Evolutionary conservation across 169 alveolate species (phyloP), one percentile per base, ranked within the genome.

Genomic region (Eimeria necatrix): DNA sequence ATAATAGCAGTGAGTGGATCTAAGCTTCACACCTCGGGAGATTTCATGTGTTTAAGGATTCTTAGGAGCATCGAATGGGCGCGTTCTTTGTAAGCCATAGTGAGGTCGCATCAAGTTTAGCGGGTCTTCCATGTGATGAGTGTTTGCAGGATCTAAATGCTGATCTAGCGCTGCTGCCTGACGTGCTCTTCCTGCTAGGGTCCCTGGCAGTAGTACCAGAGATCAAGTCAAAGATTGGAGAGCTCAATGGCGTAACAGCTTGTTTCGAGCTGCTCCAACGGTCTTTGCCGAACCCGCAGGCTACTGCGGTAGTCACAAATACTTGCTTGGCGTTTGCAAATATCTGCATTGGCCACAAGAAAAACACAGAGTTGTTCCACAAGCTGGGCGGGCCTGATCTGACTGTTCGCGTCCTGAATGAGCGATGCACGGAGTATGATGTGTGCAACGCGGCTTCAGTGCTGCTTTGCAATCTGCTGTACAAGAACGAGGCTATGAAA

Each of bases 301-400:
- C 94, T 20, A 52, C 96, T 9, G 93, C 93, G 49, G 94, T 85
- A 20, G 97, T 98, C 18, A 98, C 99, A 26, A 98, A 98, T 95
- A 96, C 97, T 46, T 98, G 99, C 91, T 96, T 98, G 41, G 99
- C 99, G 10, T 96, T 98, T 87, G 99, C 99, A 10, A 97, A 97
- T 94, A 96, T 97, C 80, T 97, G 98, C 85, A 97, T 98, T 26
- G 99, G 97, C 80, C 97, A 97, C 92, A 96, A 97, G 84, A 97
- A 94, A 52, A 97, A 98, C 80, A 96, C 97, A 18, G 97, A 96
- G 53, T 95, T 97, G 46, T 98, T 98, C 94, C 89, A 95, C 95
- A 95, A 96, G 89, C 90, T 97, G 61, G 97, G 97, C 32, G 99
- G 99, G n/a, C 99, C 99, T 2, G 98, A 97, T 60, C 81, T 97